Base-by-base conservation (phyloP, 2,329 filamentous ascomycete genomes). In the Aspergillus terreus region DNA sequence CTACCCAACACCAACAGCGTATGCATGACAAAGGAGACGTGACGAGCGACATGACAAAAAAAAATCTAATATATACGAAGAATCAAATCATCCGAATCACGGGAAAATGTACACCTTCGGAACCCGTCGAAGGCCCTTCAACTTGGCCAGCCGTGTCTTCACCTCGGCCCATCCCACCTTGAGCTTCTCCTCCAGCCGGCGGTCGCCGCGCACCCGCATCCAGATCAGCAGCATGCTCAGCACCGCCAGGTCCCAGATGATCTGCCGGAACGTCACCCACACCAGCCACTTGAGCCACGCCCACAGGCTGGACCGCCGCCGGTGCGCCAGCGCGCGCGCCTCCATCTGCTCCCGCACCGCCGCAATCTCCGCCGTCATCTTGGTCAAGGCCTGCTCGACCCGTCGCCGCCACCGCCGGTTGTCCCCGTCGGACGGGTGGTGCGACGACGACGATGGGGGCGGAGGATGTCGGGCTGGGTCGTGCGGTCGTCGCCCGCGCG, bases 271-370 rank as follows among this genome's bases (percentile, higher is more conserved):
- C 17, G 82, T 68, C 38, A 83, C 71, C 87, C 87, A 92, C 0
- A 87, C 67, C 3, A 86, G 60, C 81, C 90, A 90, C 42, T 82
- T 77, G 1, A 86, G 45, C 89, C 90, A 95, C 1, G 84, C 80
- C 45, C 83, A 79, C 21, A 88, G 70, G 49, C 82, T 85, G 55
- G 82, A 82, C 55, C 82, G 81, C 59, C 81, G 85, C 59, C 82
- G 80, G 55, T 82, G 82, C 74, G 87, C 87, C 58, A 92, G 82
- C 11, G 88, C 80, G 0, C 89, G 85, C 0, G 84, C 82, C 49
- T 90, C 87, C 59, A 97, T 87, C 67, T 97, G 92, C 71, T 99
- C 94, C 33, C 94, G 82, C 55, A 97, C 73, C 0, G 94, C 94
- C 1, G 94, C 92, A 30, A 99, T 84, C 72, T 99, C 94, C 14